Evolutionary conservation across 2,329 filamentous ascomycete genomes (phyloP).

Genomic region (Plectosphaerella sp.): DNA sequence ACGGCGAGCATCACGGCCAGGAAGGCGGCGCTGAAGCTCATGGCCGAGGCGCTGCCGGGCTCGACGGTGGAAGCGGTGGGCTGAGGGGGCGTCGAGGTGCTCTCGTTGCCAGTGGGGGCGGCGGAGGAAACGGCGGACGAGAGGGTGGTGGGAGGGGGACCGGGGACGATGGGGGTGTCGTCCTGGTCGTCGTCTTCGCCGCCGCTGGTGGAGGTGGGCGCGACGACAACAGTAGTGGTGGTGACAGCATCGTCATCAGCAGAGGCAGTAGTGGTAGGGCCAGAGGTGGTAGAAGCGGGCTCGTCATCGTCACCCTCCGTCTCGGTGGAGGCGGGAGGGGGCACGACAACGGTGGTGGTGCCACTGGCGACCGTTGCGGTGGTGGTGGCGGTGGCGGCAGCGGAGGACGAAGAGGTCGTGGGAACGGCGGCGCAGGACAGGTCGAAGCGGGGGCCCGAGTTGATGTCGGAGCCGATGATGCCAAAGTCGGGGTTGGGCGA

Average conservation of each 20-base stretch:
- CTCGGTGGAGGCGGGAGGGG: slow-evolving; percentile 11
- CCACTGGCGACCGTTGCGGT: slow-evolving; percentile 12
- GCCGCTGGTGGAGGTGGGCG: background rate
- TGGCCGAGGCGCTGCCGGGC: slow-evolving; percentile 2
- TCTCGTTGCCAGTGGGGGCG: background rate
- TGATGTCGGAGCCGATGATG: slow-evolving; percentile 52
- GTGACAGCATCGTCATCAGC: background rate
- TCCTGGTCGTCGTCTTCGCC: slow-evolving; percentile 1
- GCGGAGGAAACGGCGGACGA: background rate
- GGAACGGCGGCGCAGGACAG: slow-evolving; percentile 46
- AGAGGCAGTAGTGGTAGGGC: background rate
- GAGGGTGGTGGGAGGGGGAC: background rate
- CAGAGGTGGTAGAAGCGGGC: slow-evolving; percentile 3
- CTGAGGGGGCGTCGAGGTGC: background rate
- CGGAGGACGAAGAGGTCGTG: slow-evolving; percentile 11
- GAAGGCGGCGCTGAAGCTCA: slow-evolving; percentile 6
- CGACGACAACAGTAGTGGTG: background rate
- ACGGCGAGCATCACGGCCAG: slow-evolving; percentile 8
- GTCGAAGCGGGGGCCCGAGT: slow-evolving; percentile 55
- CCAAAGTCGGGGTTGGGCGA: slow-evolving; percentile 68
- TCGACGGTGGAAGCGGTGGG: background rate
- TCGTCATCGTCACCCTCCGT: slow-evolving; percentile 12
- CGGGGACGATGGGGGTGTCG: background rate
- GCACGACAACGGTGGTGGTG: slow-evolving; percentile 15
- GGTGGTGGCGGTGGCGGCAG: slow-evolving; percentile 9